Base-by-base conservation (phyloP, 495 filamentous ascomycete species). In the Neurospora hispaniola region DNA sequence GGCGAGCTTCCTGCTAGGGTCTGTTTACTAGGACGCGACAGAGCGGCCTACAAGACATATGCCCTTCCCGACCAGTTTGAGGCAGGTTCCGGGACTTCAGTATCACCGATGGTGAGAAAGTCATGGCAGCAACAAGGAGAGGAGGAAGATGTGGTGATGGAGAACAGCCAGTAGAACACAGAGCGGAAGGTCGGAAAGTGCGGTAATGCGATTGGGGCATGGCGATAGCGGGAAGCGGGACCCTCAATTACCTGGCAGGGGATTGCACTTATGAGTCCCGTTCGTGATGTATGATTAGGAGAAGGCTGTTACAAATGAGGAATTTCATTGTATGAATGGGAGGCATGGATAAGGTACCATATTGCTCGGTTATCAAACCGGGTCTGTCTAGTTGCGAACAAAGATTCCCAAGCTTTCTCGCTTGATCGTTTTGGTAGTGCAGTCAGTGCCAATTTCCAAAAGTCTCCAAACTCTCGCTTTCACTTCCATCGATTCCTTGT, bases 21-120 rank as follows among this genome's bases (percentile, higher is more conserved):
- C 10, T 84, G 85, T 69, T 69, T 89, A 3, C 72, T 88, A 7
- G 82, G 84, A 11, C 80, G 75, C 23, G 83, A 86, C 70, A 79
- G 77, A 69, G 73, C 80, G 35, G 78, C 80, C 16, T 85, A 85
- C 70, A 83, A 78, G 72, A 80, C 83, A 0, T 85, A 82, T 73
- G 77, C 78, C 12, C 73, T 85, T 6, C 83, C 85, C 2, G 71
- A 75, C 18, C 74, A 74, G 27, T 76, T 69, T 75, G 74, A 79
- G 43, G 35, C 5, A 27, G 35, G 27, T 66, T 4, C 54, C 35
- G 54, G 54, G 6, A 9, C 27, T 66, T 1, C 20, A 23, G 23
- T 20, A 5, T 20, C n/a, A n/a, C n/a, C 18, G 20, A 54, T 11
- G 11, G 46, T 6, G 46, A 27, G 46, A 20, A 54, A 27, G 10